These are phyloP conservation scores for Toxicodendron radicans DNA, from an alignment of 345 rosid genomes.

Conservation along the genomic window DNA sequence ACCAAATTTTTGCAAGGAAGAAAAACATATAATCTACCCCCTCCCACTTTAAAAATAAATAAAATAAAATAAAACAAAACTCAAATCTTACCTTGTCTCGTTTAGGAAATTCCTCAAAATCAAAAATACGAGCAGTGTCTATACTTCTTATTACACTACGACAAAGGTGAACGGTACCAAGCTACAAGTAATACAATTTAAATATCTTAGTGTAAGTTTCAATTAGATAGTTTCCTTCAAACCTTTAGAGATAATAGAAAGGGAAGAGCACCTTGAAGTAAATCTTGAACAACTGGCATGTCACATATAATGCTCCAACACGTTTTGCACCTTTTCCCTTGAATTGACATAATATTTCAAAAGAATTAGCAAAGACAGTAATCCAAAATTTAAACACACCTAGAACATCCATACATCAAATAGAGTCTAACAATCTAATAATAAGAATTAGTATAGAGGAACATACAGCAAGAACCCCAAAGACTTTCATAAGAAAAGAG, in stretches of 20 bases:
- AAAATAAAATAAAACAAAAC: no score
- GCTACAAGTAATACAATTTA: constrained; percentile 47
- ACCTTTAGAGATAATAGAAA: neutral
- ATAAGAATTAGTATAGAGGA: neutral
- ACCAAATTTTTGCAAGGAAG: neutral
- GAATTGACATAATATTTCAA: constrained; percentile 15
- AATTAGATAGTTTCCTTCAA: neutral
- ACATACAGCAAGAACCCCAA: constrained; percentile 95
- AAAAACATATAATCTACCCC: neutral
- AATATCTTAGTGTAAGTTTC: neutral
- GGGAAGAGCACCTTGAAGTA: constrained; percentile 70
- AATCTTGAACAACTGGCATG: constrained; percentile 91
- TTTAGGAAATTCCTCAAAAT: constrained; percentile 93
- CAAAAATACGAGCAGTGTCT: constrained; percentile 93
- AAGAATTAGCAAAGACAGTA: constrained; percentile 18
- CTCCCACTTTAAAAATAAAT: no score
- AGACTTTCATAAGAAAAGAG: constrained; percentile 92
- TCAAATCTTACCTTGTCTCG: constrained; percentile 67
- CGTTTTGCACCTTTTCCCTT: constrained; percentile 97
- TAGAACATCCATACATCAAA: neutral
- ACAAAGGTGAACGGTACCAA: constrained; percentile 95
- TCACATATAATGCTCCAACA: constrained; percentile 90
- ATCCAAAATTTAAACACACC: neutral
- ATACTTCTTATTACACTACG: constrained; percentile 98
- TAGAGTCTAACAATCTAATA: neutral